A percentile compares a stretch with the other conserved stretches of the same genome.
These are phyloP conservation scores for Rhipidocladum racemiflorum DNA, from an alignment of 176 grass and related monocot genomes.

Conservation along the genomic window DNA sequence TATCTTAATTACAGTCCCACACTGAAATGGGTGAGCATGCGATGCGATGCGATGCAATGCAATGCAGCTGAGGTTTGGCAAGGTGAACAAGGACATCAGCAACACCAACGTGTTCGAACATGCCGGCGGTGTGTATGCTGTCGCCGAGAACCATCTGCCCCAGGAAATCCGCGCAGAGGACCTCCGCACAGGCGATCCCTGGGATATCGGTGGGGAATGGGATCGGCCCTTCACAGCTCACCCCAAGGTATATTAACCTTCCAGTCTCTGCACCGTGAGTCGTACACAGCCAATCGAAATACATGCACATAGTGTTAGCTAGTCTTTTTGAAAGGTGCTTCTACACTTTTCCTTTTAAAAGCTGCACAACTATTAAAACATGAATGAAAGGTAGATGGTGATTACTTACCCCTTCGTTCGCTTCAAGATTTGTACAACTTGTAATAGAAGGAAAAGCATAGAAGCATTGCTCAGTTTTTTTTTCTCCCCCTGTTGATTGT, in stretches of 20 bases:
- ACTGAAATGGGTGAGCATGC: not conserved
- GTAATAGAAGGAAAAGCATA: no score
- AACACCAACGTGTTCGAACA: conserved; percentile 65
- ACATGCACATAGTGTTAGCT: not conserved
- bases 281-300: no score
- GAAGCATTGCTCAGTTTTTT: no score
- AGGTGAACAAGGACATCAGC: conserved; percentile 49
- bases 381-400: no score
- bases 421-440: no score
- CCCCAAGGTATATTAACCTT: conserved; percentile 63
- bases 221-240: conserved; percentile 50
- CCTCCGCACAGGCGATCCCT: conserved; percentile 26
- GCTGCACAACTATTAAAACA: no score
- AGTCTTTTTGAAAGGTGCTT: no score
- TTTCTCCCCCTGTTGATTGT: not conserved
- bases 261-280: no score
- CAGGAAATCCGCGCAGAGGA: conserved; percentile 34
- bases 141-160: conserved; percentile 42
- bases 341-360: no score
- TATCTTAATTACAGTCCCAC: not conserved
- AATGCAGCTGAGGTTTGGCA: conserved; percentile 54
- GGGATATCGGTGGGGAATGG: conserved; percentile 46
- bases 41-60: no score
- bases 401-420: no score
- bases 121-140: conserved; percentile 28